Conservation (phyloP, 306 rosid species). For the Herpetospermum pedunculosum region DNA sequence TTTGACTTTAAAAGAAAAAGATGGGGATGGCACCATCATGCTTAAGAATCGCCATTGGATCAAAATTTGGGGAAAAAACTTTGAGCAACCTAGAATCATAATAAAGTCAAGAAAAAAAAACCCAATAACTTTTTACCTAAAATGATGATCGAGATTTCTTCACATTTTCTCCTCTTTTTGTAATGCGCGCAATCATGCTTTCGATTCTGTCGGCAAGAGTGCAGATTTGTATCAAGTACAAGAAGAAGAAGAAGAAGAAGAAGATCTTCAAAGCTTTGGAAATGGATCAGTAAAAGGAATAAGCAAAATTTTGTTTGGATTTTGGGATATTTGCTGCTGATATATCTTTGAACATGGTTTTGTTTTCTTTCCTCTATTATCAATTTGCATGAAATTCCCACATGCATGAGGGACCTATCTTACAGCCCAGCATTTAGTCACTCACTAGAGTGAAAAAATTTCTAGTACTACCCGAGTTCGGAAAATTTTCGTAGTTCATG, state of each 20-base stretch:
- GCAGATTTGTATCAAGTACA: not conserved
- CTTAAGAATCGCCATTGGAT: not conserved
- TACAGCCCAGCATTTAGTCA: not conserved
- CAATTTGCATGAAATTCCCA: not conserved
- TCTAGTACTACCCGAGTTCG: not conserved
- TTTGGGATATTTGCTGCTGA: not conserved
- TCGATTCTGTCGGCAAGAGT: not conserved
- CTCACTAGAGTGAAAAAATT: not conserved
- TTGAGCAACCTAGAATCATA: not conserved
- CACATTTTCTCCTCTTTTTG: not conserved
- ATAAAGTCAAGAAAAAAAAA: not conserved
- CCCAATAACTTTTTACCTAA: not conserved
- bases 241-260: not conserved
- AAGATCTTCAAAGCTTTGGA: not conserved
- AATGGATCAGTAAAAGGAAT: not conserved
- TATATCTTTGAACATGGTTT: not conserved
- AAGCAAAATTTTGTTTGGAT: not conserved
- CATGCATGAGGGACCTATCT: constrained; percentile 2
- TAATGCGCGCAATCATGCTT: not conserved
- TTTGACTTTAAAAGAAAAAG: not conserved
- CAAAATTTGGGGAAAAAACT: not conserved
- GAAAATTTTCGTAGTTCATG: not conserved
- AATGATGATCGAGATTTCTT: not conserved
- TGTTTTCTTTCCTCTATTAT: not conserved
- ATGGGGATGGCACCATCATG: not conserved